Percentiles rank a stretch among this genome's conserved stretches.
These are phyloP conservation scores for Mycena chlorophos DNA, from an alignment of 768 basidiomycete species.

Conservation along the genomic window DNA sequence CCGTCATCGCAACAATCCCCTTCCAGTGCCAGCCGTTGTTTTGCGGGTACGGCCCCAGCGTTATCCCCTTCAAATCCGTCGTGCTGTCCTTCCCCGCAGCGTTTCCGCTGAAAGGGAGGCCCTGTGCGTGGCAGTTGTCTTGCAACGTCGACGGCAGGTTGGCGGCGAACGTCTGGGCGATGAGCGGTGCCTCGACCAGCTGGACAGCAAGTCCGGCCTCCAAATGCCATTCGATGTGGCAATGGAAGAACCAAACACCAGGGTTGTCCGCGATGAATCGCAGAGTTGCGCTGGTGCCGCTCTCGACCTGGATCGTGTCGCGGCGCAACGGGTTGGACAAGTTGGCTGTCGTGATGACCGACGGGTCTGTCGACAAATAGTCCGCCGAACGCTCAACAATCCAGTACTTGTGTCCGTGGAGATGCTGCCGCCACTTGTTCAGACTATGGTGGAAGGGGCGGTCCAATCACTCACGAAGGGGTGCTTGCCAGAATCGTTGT, in stretches of 20 bases:
- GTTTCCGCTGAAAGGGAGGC: conserved; percentile 70
- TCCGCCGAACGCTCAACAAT: conserved; percentile 72
- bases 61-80: conserved; percentile 67
- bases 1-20: conserved; percentile 77
- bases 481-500: conserved; percentile 72
- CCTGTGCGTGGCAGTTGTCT: conserved; percentile 72
- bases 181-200: conserved; percentile 79
- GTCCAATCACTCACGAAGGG: conserved; percentile 64
- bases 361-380: conserved; percentile 71
- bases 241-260: conserved; percentile 86
- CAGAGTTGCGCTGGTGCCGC: conserved; percentile 66
- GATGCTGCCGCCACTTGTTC: conserved; percentile 54
- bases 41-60: conserved; percentile 72
- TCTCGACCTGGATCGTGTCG: conserved; percentile 81
- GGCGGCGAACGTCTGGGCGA: conserved; percentile 55
- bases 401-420: conserved; percentile 88
- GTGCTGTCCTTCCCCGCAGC: conserved; percentile 77
- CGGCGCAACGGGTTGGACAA: conserved; percentile 89
- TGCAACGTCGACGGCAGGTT: conserved; percentile 56
- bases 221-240: conserved; percentile 87
- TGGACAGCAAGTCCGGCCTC: conserved; percentile 82
- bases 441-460: not conserved
- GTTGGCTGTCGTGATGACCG: conserved; percentile 72
- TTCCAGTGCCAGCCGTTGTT: conserved; percentile 68
- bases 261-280: conserved; percentile 90